Base-by-base conservation (phyloP, 1,284 basidiomycete species). In the Ustilago trichophora region DNA sequence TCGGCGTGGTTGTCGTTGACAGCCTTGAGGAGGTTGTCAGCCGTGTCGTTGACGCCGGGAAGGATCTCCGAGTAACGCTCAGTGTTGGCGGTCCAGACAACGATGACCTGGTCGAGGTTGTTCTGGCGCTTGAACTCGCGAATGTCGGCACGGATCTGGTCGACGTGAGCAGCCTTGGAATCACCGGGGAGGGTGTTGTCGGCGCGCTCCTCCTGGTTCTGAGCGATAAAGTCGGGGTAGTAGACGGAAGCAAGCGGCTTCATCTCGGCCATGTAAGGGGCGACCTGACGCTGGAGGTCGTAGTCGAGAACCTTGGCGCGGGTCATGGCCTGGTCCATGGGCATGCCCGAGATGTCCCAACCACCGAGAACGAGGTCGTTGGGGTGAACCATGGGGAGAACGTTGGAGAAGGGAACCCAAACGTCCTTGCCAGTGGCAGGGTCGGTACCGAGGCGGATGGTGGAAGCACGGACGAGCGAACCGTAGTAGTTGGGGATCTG, bases 41-140 rank as follows among this genome's bases (percentile, higher is more conserved):
- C 91, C 12, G 93, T 94, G 83, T 98, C 95, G 83, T 98, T 98
- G 74, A 98, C 88, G 45, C 95, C 94, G 13, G 91, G 86, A 80
- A 98, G 88, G 83, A 98, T 89, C 73, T 93, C 91, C 78, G 91
- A 90, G 88, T 95, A 98, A 65, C 95, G 90, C 86, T 98, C 95
- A 32, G 95, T 98, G 86, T 98, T 98, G 81, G 95, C 95, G 26
- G 93, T 96, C 93, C 93, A 97, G 85, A 96, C 94, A 56, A 96
- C 90, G 70, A 97, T 84, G 69, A 92, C 87, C 54, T 78, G 57
- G 58, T 96, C 94, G 50, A 98, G 88, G 32, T 85, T 85, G 83
- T 98, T 88, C 73, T 88, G 83, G 47, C 84, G 80, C 86, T 97
- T 98, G 87, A 98, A 98, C 56, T 88, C 87, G 78, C 93, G 91